Evolutionary conservation across 257 asterid species (phyloP), one percentile per base, ranked within the genome.

Genomic region (Handroanthus guayacan): DNA sequence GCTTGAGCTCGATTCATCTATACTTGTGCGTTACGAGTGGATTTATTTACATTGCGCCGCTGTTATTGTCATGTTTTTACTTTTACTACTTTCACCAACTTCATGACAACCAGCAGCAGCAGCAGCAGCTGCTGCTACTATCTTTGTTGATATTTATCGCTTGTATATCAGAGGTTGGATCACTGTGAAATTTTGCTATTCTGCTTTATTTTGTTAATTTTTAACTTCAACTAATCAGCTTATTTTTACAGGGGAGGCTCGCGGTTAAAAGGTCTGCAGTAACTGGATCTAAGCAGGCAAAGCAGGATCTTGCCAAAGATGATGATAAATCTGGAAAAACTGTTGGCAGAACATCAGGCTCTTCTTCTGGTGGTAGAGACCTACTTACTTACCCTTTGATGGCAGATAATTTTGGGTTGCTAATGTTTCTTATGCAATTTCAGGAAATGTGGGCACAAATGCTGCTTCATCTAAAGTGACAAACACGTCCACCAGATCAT

Each of bases 271-370:
- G 96, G 80, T 78, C 95, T 72, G 80, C 86, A 61, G 73, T 88
- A 51, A 79, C 79, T 73, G 92, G 88, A 66, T 86, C 97, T 61
- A 93, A 93, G 88, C 99, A 91, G 84, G 74, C 83, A 56, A 94
- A 90, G 88, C 89, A 73, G 74, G 98, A 95, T 78, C 67, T 31
- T 71, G 76, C 83, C 62, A 95, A 87, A 86, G 98, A 93, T 78
- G 97, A 95, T 54, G 88, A 83, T 62, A 92, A 87, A 77, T 81
- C 92, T 62, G 85, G 86, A 51, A 95, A 91, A 84, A 79, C 79
- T 48, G 81, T 79, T 69, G 90, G 85, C 73, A 82, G 91, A 83
- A 60, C 82, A 72, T 79, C 90, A 75, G 84, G 84, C 76, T 75
- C 86, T 51, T 62, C 85, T 76, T 83, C 88, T 63, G 85, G 79